Conservation (phyloP, 169 alveolate species). For the Plasmodium vinckei region DNA sequence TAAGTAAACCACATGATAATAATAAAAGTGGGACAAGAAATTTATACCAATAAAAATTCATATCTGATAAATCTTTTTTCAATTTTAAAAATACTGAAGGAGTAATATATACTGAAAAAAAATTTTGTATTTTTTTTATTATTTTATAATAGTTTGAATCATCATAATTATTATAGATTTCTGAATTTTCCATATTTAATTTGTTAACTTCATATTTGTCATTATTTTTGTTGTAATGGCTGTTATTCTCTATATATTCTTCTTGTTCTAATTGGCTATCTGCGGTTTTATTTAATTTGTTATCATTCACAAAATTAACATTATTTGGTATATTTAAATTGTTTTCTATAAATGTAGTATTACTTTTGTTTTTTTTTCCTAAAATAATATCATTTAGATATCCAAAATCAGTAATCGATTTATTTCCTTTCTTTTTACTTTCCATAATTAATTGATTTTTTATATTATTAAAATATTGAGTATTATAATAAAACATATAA, state of each 20-base stretch:
- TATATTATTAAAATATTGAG: constrained; percentile 33
- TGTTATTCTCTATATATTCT: neutral
- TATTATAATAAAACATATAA: constrained; percentile 34
- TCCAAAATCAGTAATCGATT: neutral
- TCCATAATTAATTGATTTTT: neutral
- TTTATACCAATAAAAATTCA: constrained; percentile 67
- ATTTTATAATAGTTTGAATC: neutral
- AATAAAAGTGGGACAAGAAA: constrained; percentile 48
- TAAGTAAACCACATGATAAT: constrained; percentile 38
- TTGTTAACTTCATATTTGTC: neutral
- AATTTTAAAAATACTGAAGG: constrained; percentile 37
- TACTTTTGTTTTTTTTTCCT: neutral
- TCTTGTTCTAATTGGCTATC: neutral
- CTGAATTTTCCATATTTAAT: neutral
- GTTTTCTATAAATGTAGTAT: neutral
- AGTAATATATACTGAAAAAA: constrained; percentile 14
- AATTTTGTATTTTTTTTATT: neutral
- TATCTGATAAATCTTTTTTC: constrained; percentile 29
- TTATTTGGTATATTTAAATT: neutral
- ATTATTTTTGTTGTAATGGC: neutral
- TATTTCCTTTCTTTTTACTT: neutral
- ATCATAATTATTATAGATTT: neutral
- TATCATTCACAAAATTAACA: neutral
- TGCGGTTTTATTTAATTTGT: neutral
- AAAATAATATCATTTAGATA: constrained; percentile 14